Percentiles rank a stretch among this genome's conserved stretches.
phyloP scores from a whole-genome alignment of 495 filamentous ascomycete genomes.

The Neurospora terricola region DNA sequence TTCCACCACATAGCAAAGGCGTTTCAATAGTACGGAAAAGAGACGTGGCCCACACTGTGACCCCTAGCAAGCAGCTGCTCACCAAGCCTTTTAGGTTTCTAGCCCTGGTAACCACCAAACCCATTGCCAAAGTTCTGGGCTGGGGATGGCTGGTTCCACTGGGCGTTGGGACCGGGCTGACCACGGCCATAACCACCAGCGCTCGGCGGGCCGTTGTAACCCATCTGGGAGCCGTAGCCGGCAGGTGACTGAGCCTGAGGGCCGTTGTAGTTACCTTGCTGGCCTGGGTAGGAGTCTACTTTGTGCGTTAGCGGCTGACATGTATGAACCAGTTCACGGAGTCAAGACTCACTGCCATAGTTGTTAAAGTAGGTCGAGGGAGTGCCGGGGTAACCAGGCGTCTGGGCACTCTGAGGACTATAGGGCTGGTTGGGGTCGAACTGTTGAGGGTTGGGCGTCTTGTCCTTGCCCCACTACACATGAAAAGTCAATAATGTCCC shows the following conservation, averaged over 20 bases:
- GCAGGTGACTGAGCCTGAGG: conserved; percentile 50
- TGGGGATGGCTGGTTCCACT: conserved; percentile 58
- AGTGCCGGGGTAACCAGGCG: conserved; percentile 54
- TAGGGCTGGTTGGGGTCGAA: conserved; percentile 75
- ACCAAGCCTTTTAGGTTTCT: conserved; percentile 6
- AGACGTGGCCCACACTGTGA: conserved; percentile 1
- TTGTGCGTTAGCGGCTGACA: conserved; percentile 16
- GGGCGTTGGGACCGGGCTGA: conserved; percentile 60
- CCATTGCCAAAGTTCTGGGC: conserved; percentile 49
- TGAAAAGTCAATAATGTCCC: conserved; percentile 16
- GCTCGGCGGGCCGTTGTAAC: conserved; percentile 52
- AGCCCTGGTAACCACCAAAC: conserved; percentile 52
- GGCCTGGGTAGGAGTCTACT: conserved; percentile 37
- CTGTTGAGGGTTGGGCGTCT: conserved; percentile 67
- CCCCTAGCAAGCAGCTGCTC: neutral
- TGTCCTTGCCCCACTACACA: conserved; percentile 93
- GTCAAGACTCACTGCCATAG: conserved; percentile 60
- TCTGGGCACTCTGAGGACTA: conserved; percentile 51
- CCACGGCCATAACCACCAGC: conserved; percentile 77
- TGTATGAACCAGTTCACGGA: conserved; percentile 1
- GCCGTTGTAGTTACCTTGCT: conserved; percentile 41
- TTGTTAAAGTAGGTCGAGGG: conserved; percentile 88
- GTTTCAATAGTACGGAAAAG: conserved; percentile 1
- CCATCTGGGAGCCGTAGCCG: conserved; percentile 54
- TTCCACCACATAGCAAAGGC: conserved; percentile 2